These are phyloP conservation scores for Lumnitzera littorea DNA, from an alignment of 345 rosid species.

Conservation along the genomic window DNA sequence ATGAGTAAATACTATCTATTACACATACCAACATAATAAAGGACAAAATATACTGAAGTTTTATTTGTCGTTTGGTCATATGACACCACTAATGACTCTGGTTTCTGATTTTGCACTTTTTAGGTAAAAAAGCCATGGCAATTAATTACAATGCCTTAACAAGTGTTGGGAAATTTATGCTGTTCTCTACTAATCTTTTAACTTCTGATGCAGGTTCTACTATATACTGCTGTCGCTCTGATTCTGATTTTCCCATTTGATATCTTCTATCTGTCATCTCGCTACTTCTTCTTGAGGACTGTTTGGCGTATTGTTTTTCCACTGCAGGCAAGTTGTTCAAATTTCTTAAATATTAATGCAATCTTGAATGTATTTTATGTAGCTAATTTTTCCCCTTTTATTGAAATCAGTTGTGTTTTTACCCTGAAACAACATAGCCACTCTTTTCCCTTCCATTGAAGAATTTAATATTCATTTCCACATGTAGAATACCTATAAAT, in stretches of 20 bases:
- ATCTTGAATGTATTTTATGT: neutral
- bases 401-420: neutral
- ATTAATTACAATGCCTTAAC: no score
- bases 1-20: no score
- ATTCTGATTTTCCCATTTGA: slow-evolving; percentile 74
- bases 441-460: no score
- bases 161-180: neutral
- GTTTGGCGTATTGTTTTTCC: slow-evolving; percentile 87
- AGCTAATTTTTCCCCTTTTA: neutral
- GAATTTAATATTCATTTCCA: no score
- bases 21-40: no score
- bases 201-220: slow-evolving; percentile 52
- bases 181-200: slow-evolving; percentile 12
- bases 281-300: slow-evolving; percentile 78
- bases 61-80: no score
- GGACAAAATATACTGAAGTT: no score
- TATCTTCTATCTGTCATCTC: slow-evolving; percentile 77
- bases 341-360: neutral
- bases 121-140: no score
- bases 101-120: no score
- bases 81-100: no score
- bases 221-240: slow-evolving; percentile 60
- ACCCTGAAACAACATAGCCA: no score
- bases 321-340: slow-evolving; percentile 52
- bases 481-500: no score